Percentiles rank a stretch among this genome's conserved stretches.
phyloP scores from a whole-genome alignment of 2,329 filamentous ascomycete genomes.

The Xylariales sp. region DNA sequence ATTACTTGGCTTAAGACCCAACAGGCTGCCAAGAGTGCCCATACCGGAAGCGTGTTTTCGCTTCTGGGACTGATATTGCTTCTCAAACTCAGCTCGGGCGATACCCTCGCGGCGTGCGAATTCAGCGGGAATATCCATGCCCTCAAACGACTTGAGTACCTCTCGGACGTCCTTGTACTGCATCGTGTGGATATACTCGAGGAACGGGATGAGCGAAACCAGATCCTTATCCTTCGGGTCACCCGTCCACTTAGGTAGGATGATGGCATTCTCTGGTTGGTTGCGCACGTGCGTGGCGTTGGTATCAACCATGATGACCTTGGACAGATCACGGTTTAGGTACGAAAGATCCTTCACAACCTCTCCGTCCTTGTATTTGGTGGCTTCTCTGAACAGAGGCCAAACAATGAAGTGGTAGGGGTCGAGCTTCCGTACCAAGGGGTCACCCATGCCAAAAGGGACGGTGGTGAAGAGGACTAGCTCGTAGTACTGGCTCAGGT shows the following conservation, averaged over 20 bases:
- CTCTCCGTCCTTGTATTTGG: slow-evolving; percentile 91
- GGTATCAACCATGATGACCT: slow-evolving; percentile 92
- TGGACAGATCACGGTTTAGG: slow-evolving; percentile 90
- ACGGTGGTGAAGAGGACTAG: slow-evolving; percentile 92
- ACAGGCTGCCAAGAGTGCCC: slow-evolving; percentile 62
- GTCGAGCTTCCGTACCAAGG: slow-evolving; percentile 87
- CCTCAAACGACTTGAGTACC: slow-evolving; percentile 82
- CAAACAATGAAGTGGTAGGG: slow-evolving; percentile 94
- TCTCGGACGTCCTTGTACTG: slow-evolving; percentile 82
- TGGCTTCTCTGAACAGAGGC: slow-evolving; percentile 94
- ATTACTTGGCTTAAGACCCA: slow-evolving; percentile 71
- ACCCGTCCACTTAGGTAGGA: slow-evolving; percentile 86
- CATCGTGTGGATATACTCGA: slow-evolving; percentile 96
- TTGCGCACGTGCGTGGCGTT: slow-evolving; percentile 74
- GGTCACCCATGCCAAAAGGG: slow-evolving; percentile 78
- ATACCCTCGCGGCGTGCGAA: slow-evolving; percentile 85
- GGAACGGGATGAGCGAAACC: slow-evolving; percentile 86
- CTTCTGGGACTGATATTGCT: slow-evolving; percentile 66
- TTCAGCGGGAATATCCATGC: slow-evolving; percentile 82
- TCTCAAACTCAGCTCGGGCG: slow-evolving; percentile 79
- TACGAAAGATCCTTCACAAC: slow-evolving; percentile 99
- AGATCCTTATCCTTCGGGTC: slow-evolving; percentile 79
- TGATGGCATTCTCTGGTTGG: slow-evolving; percentile 94
- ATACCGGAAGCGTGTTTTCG: slow-evolving; percentile 59
- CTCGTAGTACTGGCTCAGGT: slow-evolving; percentile 97